phyloP scores from a whole-genome alignment of 2,329 filamentous ascomycete species.

The Ophiocordyceps camponoti-saundersi region DNA sequence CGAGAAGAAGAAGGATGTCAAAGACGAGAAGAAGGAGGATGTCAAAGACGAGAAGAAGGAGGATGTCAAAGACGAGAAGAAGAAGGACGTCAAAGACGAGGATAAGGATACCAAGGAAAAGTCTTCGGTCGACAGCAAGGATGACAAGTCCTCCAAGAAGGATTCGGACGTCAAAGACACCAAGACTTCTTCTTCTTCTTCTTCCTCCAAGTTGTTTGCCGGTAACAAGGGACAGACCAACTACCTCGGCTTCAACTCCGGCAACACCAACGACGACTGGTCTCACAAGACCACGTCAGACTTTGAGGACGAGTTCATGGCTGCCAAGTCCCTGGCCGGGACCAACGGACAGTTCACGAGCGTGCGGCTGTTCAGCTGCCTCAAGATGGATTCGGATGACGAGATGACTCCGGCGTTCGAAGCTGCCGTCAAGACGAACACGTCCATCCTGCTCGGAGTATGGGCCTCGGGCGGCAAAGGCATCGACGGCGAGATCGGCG shows the following conservation, averaged over 20 bases:
- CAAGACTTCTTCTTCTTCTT: neutral
- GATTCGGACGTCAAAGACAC: too few relatives aligned
- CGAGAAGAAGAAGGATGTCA: too few relatives aligned
- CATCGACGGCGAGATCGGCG: slow-evolving; percentile 42
- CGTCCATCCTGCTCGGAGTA: slow-evolving; percentile 45
- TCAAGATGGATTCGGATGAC: slow-evolving; percentile 46
- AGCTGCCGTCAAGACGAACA: slow-evolving; percentile 44
- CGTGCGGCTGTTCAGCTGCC: slow-evolving; percentile 51
- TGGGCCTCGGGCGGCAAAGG: slow-evolving; percentile 40
- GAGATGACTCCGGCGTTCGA: slow-evolving; percentile 72
- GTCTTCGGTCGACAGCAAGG: too few relatives aligned
- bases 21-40: too few relatives aligned
- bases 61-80: too few relatives aligned
- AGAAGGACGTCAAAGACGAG: too few relatives aligned
- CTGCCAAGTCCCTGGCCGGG: slow-evolving; percentile 15
- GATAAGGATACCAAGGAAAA: too few relatives aligned
- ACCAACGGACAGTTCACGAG: slow-evolving; percentile 38
- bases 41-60: too few relatives aligned
- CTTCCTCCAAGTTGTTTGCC: slow-evolving; percentile 19
- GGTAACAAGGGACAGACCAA: slow-evolving; percentile 21
- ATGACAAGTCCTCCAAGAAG: too few relatives aligned
- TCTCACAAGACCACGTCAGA: slow-evolving; percentile 35
- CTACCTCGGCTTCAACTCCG: slow-evolving; percentile 38
- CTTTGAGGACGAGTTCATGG: slow-evolving; percentile 27
- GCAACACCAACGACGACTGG: slow-evolving; percentile 25